Percentiles rank a stretch among this genome's conserved stretches.
These are phyloP conservation scores for Tylopilus vinaceipallidus DNA, from an alignment of 768 basidiomycete genomes.

Conservation along the genomic window DNA sequence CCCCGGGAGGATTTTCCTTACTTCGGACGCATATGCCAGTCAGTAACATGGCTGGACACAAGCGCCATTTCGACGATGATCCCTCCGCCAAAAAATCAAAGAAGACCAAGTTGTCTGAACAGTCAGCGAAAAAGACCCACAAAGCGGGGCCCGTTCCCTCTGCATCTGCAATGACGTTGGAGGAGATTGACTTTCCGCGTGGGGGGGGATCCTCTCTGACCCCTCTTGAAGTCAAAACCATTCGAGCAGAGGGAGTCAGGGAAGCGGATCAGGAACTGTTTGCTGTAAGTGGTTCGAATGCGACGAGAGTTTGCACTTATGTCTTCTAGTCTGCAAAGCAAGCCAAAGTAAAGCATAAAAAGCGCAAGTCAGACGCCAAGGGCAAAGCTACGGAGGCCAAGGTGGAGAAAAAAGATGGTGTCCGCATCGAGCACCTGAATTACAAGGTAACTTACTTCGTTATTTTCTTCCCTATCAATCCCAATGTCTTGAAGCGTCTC, in stretches of 20 bases:
- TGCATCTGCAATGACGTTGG: slow-evolving; percentile 42
- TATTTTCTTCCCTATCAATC: background rate
- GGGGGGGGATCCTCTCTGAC: slow-evolving; percentile 91
- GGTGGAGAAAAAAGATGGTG: slow-evolving; percentile 41
- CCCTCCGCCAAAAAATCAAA: slow-evolving; percentile 51
- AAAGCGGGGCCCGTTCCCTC: slow-evolving; percentile 31
- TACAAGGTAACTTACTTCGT: slow-evolving; percentile 71
- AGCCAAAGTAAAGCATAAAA: slow-evolving; percentile 41
- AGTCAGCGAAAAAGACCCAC: slow-evolving; percentile 23
- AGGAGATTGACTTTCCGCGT: slow-evolving; percentile 92
- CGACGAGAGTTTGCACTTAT: slow-evolving; percentile 1
- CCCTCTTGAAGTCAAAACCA: slow-evolving; percentile 82
- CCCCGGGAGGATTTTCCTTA: too few relatives aligned
- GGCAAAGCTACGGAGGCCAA: slow-evolving; percentile 28
- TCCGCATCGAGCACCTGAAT: slow-evolving; percentile 88
- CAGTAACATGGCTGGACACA: slow-evolving; percentile 46
- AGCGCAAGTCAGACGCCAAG: slow-evolving; percentile 46
- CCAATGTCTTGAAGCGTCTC: slow-evolving; percentile 54
- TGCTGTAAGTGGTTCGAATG: slow-evolving; percentile 41
- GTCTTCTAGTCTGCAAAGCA: slow-evolving; percentile 41
- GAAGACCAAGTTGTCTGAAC: slow-evolving; percentile 50
- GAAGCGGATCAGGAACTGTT: slow-evolving; percentile 85
- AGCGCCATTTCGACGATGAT: slow-evolving; percentile 60
- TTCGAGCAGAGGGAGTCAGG: slow-evolving; percentile 78
- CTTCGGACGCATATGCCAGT: background rate